Evolutionary conservation across 2,329 filamentous ascomycete species (phyloP).

Genomic region (Phoma sp.): DNA sequence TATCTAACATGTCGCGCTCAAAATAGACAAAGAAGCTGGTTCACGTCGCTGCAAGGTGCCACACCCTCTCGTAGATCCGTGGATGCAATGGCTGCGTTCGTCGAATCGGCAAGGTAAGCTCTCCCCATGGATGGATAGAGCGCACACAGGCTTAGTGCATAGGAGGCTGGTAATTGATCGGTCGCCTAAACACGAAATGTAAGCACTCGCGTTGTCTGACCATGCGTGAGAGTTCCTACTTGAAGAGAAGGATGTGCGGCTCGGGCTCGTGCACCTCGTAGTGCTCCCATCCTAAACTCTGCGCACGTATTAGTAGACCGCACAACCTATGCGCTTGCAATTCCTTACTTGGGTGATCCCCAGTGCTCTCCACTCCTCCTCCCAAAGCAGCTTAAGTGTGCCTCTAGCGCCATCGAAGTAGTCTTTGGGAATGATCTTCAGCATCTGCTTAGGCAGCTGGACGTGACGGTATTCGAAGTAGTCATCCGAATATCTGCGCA

Average conservation of each 20-base stretch:
- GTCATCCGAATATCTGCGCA: constrained; percentile 82
- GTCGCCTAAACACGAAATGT: constrained; percentile 64
- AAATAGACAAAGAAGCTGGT: constrained; percentile 41
- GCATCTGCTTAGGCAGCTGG: constrained; percentile 96
- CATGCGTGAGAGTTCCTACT: constrained; percentile 65
- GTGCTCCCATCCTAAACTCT: constrained; percentile 99
- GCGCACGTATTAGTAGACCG: constrained; percentile 23
- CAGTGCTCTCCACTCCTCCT: constrained; percentile 96
- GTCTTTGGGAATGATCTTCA: constrained; percentile 93
- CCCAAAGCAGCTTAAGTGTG: constrained; percentile 94
- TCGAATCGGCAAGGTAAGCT: constrained; percentile 15
- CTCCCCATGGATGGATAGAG: constrained; percentile 12
- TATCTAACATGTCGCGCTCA: constrained; percentile 42
- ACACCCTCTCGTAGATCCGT: constrained; percentile 16
- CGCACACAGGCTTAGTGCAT: constrained; percentile 40
- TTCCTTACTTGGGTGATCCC: constrained; percentile 87
- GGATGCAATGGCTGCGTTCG: constrained; percentile 18
- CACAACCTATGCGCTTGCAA: not conserved
- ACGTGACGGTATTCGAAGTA: constrained; percentile 98
- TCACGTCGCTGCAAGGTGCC: constrained; percentile 26
- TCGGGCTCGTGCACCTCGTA: constrained; percentile 99
- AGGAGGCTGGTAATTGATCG: constrained; percentile 82
- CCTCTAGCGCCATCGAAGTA: constrained; percentile 90
- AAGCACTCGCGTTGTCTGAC: not conserved
- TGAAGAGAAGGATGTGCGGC: constrained; percentile 97